Evolutionary conservation across 306 rosid genomes (phyloP).

Genomic region (Quercus suber): DNA sequence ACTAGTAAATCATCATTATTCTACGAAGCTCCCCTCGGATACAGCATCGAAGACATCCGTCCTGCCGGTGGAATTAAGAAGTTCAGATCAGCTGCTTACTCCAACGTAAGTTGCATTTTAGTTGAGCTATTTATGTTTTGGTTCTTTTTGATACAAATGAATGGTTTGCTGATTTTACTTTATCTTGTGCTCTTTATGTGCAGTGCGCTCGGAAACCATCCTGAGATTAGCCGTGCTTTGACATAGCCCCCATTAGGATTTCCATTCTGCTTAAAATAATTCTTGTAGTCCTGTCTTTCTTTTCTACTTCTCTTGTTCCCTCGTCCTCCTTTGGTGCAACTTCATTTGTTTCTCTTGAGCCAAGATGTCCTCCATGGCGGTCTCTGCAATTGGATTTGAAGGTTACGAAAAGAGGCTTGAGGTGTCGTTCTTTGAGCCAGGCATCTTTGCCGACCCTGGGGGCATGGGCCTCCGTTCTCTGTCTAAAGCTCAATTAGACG

Average conservation of each 20-base stretch:
- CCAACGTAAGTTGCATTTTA: conserved; percentile 58
- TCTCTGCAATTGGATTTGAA: conserved; percentile 91
- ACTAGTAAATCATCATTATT: conserved; percentile 69
- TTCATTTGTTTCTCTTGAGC: conserved; percentile 15
- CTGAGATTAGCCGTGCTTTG: conserved; percentile 37
- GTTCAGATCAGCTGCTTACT: conserved; percentile 98
- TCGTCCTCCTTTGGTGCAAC: conserved; percentile 5
- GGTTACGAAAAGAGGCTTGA: conserved; percentile 97
- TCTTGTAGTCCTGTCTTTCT: conserved; percentile 2
- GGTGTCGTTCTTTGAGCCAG: conserved; percentile 65
- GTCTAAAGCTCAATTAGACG: conserved; percentile 66
- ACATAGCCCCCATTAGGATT: conserved; percentile 38
- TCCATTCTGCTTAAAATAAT: conserved; percentile 15
- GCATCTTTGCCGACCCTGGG: conserved; percentile 57
- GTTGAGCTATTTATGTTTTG: background rate
- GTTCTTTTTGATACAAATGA: background rate
- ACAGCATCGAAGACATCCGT: conserved; percentile 94
- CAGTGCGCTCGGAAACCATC: conserved; percentile 98
- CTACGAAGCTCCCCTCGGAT: conserved; percentile 96
- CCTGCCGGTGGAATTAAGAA: conserved; percentile 98
- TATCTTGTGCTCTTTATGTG: conserved; percentile 12
- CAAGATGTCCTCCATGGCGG: conserved; percentile 57
- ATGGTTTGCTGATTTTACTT: background rate
- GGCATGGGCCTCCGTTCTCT: conserved; percentile 78
- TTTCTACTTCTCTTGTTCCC: conserved; percentile 17